Base-by-base conservation (phyloP, 805 yeast genomes). In the Kregervanrija pseudodelftensis region DNA sequence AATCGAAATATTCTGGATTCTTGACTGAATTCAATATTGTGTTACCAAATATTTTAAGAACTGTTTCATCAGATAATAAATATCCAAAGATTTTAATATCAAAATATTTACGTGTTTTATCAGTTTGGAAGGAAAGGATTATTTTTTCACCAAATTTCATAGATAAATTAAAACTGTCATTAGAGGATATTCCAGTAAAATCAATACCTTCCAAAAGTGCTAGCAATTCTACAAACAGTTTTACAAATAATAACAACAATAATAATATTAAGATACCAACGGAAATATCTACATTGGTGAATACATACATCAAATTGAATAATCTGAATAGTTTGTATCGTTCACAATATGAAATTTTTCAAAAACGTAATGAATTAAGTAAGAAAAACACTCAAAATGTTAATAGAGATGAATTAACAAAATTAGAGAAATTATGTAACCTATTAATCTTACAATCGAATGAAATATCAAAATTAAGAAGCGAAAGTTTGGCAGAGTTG, bases 71-170 rank as follows among this genome's bases (percentile, higher is more conserved):
- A 30, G 48, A 47, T 33, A 30, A 22, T 15, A 15, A 70, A 66
- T 43, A 44, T 54, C 2, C 43, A 57, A 22, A 22, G 7, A 22
- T 22, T 11, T 58, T 65, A 8, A 60, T 63, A 39, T 63, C 68
- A 10, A 77, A 73, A 49, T 68, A 77, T 15, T 67, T 63, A 31
- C 68, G 82, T 42, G 68, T 79, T 22, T 63, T 81, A 5, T 69
- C 65, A 40, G 81, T 81, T 11, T 78, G 86, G 83, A 68, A 66
- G 42, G 77, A 79, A 37, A 60, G 87, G 41, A 56, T 56, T 12
- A 71, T 81, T 1, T 79, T 75, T 50, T 52, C 61, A 11, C 45
- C 46, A 2, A 35, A 45, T 4, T 49, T 53, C 38, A 54, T 60
- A 13, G 50, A 49, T 3, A 44, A 41, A 11, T 49, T 60, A 33